These are phyloP conservation scores for Pichia cephalocereana DNA, from an alignment of 805 yeast genomes.

Conservation along the genomic window DNA sequence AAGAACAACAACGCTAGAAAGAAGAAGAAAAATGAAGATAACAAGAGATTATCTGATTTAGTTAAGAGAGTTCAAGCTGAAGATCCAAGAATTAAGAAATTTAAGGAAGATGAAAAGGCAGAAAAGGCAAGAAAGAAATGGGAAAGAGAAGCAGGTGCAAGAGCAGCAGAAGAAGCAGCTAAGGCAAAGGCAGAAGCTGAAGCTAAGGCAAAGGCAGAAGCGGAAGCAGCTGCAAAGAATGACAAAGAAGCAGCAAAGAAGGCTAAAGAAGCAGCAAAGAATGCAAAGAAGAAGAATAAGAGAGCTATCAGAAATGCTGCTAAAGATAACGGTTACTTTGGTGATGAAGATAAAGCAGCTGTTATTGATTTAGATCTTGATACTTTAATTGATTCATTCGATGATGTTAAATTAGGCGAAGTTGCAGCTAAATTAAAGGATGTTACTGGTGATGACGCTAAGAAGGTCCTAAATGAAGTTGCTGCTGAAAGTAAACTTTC, in stretches of 20 bases:
- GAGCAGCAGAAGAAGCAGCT: constrained; percentile 93
- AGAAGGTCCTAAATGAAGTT: constrained; percentile 47
- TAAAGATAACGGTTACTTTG: constrained; percentile 80
- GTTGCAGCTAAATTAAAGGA: constrained; percentile 60
- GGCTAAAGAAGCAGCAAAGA: constrained; percentile 93
- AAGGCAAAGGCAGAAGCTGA: constrained; percentile 81
- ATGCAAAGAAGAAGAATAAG: constrained; percentile 84
- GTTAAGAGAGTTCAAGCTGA: constrained; percentile 82
- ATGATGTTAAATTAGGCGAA: constrained; percentile 69
- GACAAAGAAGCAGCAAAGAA: constrained; percentile 59
- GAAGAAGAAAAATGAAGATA: constrained; percentile 97
- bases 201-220: constrained; percentile 68
- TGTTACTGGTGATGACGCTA: constrained; percentile 46
- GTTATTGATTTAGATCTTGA: constrained; percentile 74
- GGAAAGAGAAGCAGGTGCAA: constrained; percentile 97
- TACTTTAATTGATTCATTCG: constrained; percentile 66
- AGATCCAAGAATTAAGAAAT: constrained; percentile 91
- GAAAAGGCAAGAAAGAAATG: constrained; percentile 93
- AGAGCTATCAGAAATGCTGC: constrained; percentile 58
- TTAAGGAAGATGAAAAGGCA: constrained; percentile 90
- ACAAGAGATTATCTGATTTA: constrained; percentile 73
- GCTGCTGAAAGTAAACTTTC: constrained; percentile 32
- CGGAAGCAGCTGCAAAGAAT: constrained; percentile 59
- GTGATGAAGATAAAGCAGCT: constrained; percentile 60
- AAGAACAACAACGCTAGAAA: constrained; percentile 94